Conservation (phyloP, 1,284 basidiomycete species). For the Amylostereum areolatum region DNA sequence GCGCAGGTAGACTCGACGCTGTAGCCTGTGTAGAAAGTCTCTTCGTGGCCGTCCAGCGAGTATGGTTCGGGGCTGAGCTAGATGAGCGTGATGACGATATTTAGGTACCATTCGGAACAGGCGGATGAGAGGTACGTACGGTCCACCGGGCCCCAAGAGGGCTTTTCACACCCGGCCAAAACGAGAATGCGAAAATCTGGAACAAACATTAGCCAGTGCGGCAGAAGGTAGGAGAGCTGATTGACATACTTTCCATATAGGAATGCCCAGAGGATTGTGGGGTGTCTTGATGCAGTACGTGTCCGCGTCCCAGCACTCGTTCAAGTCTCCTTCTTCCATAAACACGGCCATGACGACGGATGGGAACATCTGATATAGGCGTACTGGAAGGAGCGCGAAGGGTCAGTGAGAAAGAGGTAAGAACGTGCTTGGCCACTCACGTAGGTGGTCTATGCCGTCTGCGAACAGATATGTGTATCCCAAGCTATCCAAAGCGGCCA, state of each 20-base stretch:
- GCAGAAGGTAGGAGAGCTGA: neutral
- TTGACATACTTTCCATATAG: conserved; percentile 26
- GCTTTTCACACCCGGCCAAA: conserved; percentile 22
- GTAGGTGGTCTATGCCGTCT: neutral
- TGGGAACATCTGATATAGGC: conserved; percentile 21
- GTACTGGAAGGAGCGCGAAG: neutral
- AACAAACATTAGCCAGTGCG: neutral
- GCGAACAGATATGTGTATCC: neutral
- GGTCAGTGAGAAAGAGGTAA: neutral
- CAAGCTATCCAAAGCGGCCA: neutral
- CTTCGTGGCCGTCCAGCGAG: conserved; percentile 10
- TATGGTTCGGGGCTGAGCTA: conserved; percentile 27
- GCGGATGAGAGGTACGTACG: neutral
- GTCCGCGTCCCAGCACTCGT: conserved; percentile 9
- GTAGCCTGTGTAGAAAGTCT: conserved; percentile 29
- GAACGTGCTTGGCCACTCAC: neutral
- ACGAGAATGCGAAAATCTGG: conserved; percentile 18
- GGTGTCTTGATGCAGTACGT: neutral
- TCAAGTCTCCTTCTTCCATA: conserved; percentile 9
- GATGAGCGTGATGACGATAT: neutral
- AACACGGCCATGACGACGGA: conserved; percentile 19
- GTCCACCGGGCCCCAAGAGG: conserved; percentile 29
- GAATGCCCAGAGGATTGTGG: conserved; percentile 19
- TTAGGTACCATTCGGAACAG: neutral
- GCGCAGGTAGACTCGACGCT: conserved; percentile 26